These are phyloP conservation scores for Pleodorina starrii DNA, from an alignment of 139 green algal genomes.

Conservation along the genomic window DNA sequence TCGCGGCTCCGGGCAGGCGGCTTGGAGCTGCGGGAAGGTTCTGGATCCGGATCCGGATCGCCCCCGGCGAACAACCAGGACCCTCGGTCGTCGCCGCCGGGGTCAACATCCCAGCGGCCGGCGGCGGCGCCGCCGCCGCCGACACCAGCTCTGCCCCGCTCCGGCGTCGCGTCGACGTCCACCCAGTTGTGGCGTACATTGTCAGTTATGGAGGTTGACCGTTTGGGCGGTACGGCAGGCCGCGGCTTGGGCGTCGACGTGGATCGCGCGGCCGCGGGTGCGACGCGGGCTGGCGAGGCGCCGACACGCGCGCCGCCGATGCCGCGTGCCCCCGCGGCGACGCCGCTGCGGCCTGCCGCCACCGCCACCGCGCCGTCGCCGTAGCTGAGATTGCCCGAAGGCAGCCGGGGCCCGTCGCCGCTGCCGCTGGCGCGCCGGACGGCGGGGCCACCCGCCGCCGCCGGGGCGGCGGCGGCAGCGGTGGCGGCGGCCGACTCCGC, in stretches of 20 bases:
- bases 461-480: no score
- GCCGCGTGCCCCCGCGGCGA: background rate
- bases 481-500: background rate
- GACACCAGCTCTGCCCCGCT: background rate
- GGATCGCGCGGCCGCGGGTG: background rate
- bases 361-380: background rate
- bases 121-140: background rate
- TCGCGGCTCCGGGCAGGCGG: background rate
- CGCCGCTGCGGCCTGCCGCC: background rate
- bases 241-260: constrained; percentile 14
- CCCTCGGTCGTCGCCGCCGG: background rate
- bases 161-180: background rate
- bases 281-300: background rate
- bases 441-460: background rate
- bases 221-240: background rate
- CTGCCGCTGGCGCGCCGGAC: no score
- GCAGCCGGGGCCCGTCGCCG: background rate
- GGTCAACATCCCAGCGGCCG: background rate
- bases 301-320: background rate
- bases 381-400: background rate
- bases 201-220: constrained; percentile 13
- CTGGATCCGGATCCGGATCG: background rate
- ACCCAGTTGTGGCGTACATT: background rate
- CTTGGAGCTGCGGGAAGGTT: background rate
- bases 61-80: constrained; percentile 7